A percentile compares a stretch with the other conserved stretches of the same genome.
phyloP scores from a whole-genome alignment of 2,329 filamentous ascomycete genomes.

The Fusarium mexicanum region DNA sequence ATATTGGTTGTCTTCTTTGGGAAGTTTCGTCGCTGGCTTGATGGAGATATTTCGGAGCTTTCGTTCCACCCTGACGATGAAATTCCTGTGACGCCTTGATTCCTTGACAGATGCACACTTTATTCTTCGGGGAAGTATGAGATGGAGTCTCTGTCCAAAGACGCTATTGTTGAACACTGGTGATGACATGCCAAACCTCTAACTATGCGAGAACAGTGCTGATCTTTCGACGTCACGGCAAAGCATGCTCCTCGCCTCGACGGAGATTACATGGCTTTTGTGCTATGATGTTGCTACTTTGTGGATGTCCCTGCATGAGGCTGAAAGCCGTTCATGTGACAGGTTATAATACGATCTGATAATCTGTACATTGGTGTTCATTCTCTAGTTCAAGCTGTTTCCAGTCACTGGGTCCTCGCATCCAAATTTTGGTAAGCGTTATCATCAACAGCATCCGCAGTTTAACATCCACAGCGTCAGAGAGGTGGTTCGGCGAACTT shows the following conservation, averaged over 20 bases:
- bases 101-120: background rate
- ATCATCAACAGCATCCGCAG: background rate
- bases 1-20: background rate
- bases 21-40: background rate
- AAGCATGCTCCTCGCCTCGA: background rate
- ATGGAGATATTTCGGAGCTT: slow-evolving; percentile 1
- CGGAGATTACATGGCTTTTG: background rate
- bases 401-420: background rate
- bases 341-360: background rate
- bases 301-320: background rate
- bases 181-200: background rate
- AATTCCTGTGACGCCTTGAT: background rate
- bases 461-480: background rate
- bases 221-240: background rate
- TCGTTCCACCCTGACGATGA: slow-evolving; percentile 3
- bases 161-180: background rate
- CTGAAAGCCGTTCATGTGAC: background rate
- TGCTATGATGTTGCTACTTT: background rate
- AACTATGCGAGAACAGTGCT: background rate
- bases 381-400: background rate
- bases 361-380: background rate
- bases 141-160: background rate
- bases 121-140: background rate
- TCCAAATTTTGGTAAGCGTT: background rate
- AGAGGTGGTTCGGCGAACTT: slow-evolving; percentile 13